Conservation (phyloP, 306 rosid species). For the Pterocarpus santalinus region DNA sequence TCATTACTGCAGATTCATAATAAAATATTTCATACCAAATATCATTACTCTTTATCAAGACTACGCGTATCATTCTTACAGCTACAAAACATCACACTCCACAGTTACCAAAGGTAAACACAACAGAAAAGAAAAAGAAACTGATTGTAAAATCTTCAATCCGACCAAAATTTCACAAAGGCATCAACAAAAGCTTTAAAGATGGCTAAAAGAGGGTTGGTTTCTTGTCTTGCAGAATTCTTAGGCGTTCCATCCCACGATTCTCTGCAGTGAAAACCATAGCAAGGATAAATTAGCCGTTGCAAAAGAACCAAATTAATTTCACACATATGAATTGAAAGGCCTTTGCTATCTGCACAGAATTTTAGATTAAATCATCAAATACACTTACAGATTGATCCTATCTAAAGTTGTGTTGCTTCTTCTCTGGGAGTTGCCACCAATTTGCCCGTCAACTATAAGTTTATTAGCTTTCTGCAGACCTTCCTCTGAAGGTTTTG, state of each 20-base stretch:
- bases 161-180: slow-evolving; percentile 82
- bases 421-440: slow-evolving; percentile 60
- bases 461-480: slow-evolving; percentile 44
- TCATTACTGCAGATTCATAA: not conserved
- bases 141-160: slow-evolving; percentile 50
- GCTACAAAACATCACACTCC: slow-evolving; percentile 43
- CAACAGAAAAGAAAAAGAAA: slow-evolving; percentile 31
- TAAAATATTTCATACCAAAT: no score
- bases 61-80: slow-evolving; percentile 34
- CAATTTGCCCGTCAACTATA: slow-evolving; percentile 49
- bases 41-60: not conserved
- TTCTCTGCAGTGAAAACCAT: slow-evolving; percentile 70
- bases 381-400: slow-evolving; percentile 83
- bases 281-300: slow-evolving; percentile 38
- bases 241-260: slow-evolving; percentile 77
- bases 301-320: slow-evolving; percentile 15
- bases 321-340: slow-evolving; percentile 28
- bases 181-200: slow-evolving; percentile 67
- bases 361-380: slow-evolving; percentile 19
- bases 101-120: slow-evolving; percentile 12
- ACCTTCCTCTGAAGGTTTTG: slow-evolving; percentile 52
- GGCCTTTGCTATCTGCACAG: slow-evolving; percentile 2
- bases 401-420: slow-evolving; percentile 76
- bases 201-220: slow-evolving; percentile 65
- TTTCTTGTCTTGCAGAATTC: slow-evolving; percentile 53